phyloP scores from a whole-genome alignment of 768 basidiomycete genomes.

The Xanthoconium purpureum region DNA sequence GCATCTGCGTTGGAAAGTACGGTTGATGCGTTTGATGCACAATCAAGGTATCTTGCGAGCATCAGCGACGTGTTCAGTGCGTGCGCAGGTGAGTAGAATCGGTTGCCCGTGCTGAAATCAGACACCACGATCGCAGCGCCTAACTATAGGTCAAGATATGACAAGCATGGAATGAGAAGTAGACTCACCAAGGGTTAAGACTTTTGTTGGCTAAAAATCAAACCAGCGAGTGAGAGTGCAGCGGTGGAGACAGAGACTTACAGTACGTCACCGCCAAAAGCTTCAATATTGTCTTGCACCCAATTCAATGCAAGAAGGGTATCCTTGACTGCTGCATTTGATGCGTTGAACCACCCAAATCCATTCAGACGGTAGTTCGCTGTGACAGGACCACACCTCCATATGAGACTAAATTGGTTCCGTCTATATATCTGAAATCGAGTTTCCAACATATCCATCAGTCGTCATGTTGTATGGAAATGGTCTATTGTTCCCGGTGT shows the following conservation, averaged over 20 bases:
- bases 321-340: constrained; percentile 31
- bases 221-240: neutral
- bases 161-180: neutral
- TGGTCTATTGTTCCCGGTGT: too few species aligned
- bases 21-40: constrained; percentile 14
- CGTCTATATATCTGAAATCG: constrained; percentile 20
- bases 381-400: constrained; percentile 24
- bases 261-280: constrained; percentile 41
- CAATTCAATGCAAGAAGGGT: constrained; percentile 34
- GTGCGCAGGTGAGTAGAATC: constrained; percentile 14
- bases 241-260: neutral
- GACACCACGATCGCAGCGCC: constrained; percentile 16
- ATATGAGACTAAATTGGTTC: constrained; percentile 25
- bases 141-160: neutral
- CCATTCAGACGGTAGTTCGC: constrained; percentile 21
- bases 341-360: constrained; percentile 25
- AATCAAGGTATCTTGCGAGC: constrained; percentile 16
- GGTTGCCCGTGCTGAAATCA: constrained; percentile 12
- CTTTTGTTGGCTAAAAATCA: constrained; percentile 8
- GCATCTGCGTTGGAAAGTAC: neutral
- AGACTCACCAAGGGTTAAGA: constrained; percentile 14
- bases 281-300: constrained; percentile 34
- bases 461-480: constrained; percentile 17
- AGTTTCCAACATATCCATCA: constrained; percentile 17
- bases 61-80: constrained; percentile 12